Conservation (phyloP, 441 rosid genomes). For the Populus hybrid region DNA sequence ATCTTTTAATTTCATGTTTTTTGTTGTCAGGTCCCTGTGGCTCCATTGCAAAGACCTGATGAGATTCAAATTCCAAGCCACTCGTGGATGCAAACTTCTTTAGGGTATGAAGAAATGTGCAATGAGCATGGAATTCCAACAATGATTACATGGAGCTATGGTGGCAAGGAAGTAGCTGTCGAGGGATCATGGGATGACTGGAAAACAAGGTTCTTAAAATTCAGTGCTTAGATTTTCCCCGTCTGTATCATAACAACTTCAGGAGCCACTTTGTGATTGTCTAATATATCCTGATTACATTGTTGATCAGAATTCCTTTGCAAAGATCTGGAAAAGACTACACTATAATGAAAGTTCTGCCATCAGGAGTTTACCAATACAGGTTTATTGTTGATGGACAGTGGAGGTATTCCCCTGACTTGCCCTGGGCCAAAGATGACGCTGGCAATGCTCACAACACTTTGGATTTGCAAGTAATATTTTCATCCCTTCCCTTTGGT, state of each 20-base stretch:
- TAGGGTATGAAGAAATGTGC: constrained; percentile 52
- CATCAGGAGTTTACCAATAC: constrained; percentile 90
- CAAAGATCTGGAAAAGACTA: constrained; percentile 94
- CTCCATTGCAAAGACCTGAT: constrained; percentile 86
- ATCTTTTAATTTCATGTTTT: constrained; percentile 4
- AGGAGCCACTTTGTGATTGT: constrained; percentile 6
- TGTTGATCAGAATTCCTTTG: constrained; percentile 63
- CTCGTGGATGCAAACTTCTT: constrained; percentile 54
- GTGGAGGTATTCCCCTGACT: constrained; percentile 76
- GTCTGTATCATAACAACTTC: not conserved
- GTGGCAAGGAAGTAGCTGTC: constrained; percentile 77
- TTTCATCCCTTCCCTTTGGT: not conserved
- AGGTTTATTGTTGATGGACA: constrained; percentile 91
- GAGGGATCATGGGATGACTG: constrained; percentile 99
- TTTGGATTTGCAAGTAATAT: constrained; percentile 71
- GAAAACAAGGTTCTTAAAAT: constrained; percentile 58
- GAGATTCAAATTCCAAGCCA: constrained; percentile 72
- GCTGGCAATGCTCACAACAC: constrained; percentile 71
- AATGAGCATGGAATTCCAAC: constrained; percentile 85
- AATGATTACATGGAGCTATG: constrained; percentile 91
- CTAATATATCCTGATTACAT: constrained; percentile 9
- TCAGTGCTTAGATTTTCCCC: not conserved
- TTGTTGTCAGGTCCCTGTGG: constrained; percentile 63
- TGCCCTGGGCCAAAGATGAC: constrained; percentile 81
- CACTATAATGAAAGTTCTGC: constrained; percentile 89